phyloP scores from a whole-genome alignment of 2,329 filamentous ascomycete species.

The Curvularia spicifera region DNA sequence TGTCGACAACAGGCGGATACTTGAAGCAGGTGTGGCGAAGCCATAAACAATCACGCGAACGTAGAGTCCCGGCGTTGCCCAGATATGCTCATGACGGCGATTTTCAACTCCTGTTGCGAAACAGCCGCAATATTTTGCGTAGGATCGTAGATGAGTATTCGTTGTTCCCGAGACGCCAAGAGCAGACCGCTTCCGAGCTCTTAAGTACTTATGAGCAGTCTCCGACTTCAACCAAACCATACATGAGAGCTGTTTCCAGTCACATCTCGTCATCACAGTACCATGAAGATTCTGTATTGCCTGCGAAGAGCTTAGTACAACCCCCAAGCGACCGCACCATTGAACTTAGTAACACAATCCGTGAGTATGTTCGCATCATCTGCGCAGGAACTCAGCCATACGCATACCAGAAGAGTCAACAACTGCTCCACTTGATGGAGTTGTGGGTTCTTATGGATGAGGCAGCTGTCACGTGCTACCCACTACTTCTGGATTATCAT shows the following conservation, averaged over 20 bases:
- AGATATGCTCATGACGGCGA: conserved; percentile 36
- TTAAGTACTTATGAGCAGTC: conserved; percentile 25
- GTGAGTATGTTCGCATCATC: conserved; percentile 17
- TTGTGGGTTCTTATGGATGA: conserved; percentile 66
- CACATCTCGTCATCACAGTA: conserved; percentile 22
- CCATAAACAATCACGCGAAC: conserved; percentile 33
- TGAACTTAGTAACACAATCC: conserved; percentile 52
- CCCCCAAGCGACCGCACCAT: conserved; percentile 4
- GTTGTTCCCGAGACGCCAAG: background rate
- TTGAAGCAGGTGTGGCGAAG: conserved; percentile 32
- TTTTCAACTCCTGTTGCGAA: conserved; percentile 25
- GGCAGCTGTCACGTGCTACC: conserved; percentile 51
- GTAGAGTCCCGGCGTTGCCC: conserved; percentile 54
- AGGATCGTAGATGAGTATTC: conserved; percentile 4
- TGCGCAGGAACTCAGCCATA: conserved; percentile 48
- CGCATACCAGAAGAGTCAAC: conserved; percentile 55
- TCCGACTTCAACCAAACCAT: conserved; percentile 23
- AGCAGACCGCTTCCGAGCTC: conserved; percentile 16
- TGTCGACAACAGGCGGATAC: conserved; percentile 21
- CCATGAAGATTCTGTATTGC: conserved; percentile 30
- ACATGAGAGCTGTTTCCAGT: conserved; percentile 13
- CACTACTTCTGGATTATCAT: conserved; percentile 59
- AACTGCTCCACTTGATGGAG: conserved; percentile 63
- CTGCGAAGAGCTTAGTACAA: conserved; percentile 35
- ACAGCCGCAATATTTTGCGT: conserved; percentile 25